Evolutionary conservation across 2,329 filamentous ascomycete genomes (phyloP), one percentile per base, ranked within the genome.

Genomic region (Madurella fahalii): DNA sequence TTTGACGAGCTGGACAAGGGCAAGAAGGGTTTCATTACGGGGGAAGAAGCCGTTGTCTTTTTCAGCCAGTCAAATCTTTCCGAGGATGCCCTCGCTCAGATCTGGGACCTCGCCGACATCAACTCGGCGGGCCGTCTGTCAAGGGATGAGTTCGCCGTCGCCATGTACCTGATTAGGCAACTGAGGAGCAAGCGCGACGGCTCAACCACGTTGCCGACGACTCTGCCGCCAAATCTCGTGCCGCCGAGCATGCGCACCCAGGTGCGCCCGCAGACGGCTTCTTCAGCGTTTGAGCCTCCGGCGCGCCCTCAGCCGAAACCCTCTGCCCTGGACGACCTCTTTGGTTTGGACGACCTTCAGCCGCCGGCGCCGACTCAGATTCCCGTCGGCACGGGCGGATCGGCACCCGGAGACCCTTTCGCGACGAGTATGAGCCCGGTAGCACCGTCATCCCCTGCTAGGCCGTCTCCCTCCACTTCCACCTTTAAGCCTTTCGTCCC

Each of bases 91-190:
- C 77, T 99, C 50, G 94, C 94, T 31, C 89, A 95, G 64, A 95
- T 99, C 60, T 99, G 94, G 94, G 94, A 99, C 69, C 82, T 99
- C 31, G 87, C 94, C 13, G 94, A 99, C 71, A 90, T 96, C 71
- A 90, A 90, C 66, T 94, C 90, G 8, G 88, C 92, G 63, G 94
- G 94, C 11, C 86, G 87, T 54, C 76, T 99, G 53, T 91, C 81
- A 45, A 84, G 83, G 63, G 94, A 99, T 62, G 92, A 96, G 64
- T 99, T 99, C 68, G 91, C 94, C 0, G 91, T 99, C 45, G 93
- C 94, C 50, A 96, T 99, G 92, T 95, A 95, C 68, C 78, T 99
- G 48, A 96, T 99, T 64, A 84, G 92, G 58, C 89, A 95, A 69
- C 92, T 96, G 69, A 82, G 92, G 51, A 87, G 81, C 60, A 87